Conservation (phyloP, 176 grass and related monocot species). For the Tillandsia fasciculata region DNA sequence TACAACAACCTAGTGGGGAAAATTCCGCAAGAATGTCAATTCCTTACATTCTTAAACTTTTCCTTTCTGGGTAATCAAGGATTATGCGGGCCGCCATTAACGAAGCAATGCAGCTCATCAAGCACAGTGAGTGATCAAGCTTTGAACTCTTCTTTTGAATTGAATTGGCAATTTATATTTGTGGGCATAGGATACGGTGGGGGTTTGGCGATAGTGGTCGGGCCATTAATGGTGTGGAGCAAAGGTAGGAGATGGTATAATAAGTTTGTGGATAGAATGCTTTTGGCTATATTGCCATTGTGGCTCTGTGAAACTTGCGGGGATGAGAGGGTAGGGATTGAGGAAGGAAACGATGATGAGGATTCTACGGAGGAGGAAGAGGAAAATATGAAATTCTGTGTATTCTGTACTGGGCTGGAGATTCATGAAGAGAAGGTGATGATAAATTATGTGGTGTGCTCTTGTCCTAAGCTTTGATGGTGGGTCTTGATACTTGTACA, state of each 20-base stretch:
- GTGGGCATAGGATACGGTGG: conserved; percentile 23
- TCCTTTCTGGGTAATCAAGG: conserved; percentile 27
- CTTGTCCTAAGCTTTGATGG: conserved; percentile 17
- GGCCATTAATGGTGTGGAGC: conserved; percentile 22
- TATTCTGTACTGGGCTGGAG: conserved; percentile 35
- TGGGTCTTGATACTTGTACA: conserved; percentile 1
- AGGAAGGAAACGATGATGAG: conserved; percentile 4
- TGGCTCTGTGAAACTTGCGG: conserved; percentile 21
- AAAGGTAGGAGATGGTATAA: conserved; percentile 19
- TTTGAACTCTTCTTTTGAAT: neutral
- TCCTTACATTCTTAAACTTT: conserved; percentile 24
- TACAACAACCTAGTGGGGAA: conserved; percentile 31
- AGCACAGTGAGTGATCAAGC: neutral
- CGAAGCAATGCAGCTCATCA: neutral
- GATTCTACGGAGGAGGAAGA: conserved; percentile 25
- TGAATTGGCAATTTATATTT: conserved; percentile 32
- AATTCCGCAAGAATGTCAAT: conserved; percentile 22
- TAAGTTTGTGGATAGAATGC: conserved; percentile 19
- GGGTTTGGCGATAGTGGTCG: conserved; percentile 27
- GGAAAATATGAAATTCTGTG: conserved; percentile 27
- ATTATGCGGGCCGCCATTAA: conserved; percentile 26
- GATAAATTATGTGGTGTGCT: conserved; percentile 30
- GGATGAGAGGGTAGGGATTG: conserved; percentile 19
- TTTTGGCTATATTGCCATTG: conserved; percentile 11
- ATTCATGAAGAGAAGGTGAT: conserved; percentile 13